These are phyloP conservation scores for Kuraishia borneana DNA, from an alignment of 805 yeast species.

Conservation along the genomic window DNA sequence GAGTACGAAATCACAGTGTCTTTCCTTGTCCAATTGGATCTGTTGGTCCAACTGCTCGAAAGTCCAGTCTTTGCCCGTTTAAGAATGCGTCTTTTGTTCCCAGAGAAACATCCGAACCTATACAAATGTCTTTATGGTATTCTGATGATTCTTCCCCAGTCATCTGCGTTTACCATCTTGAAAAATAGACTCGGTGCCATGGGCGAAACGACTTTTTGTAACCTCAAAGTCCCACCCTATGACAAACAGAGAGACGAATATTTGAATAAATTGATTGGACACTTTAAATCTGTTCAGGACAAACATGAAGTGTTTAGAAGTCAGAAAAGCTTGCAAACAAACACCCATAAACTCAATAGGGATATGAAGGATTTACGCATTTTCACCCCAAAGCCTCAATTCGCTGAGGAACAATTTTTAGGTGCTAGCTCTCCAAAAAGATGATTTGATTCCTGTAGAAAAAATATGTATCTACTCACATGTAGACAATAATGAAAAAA, in stretches of 20 bases:
- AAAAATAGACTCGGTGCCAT: conserved; percentile 64
- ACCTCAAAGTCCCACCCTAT: not conserved
- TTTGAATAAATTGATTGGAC: conserved; percentile 23
- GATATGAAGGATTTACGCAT: not conserved
- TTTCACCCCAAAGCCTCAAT: not conserved
- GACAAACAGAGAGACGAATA: conserved; percentile 1
- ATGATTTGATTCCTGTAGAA: conserved; percentile 1
- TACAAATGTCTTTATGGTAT: conserved; percentile 87
- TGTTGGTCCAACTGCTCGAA: conserved; percentile 81
- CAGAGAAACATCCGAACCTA: conserved; percentile 67
- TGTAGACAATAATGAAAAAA: too few species aligned
- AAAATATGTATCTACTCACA: conserved; percentile 1
- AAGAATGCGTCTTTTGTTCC: conserved; percentile 81
- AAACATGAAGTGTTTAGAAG: conserved; percentile 18
- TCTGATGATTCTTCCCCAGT: conserved; percentile 89
- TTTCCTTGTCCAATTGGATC: conserved; percentile 76
- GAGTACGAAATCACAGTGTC: conserved; percentile 74
- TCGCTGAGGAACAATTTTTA: not conserved
- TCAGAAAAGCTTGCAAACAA: not conserved
- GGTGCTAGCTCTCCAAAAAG: not conserved
- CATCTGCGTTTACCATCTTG: conserved; percentile 76
- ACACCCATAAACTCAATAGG: not conserved
- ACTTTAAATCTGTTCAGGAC: conserved; percentile 36
- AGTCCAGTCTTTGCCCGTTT: conserved; percentile 85
- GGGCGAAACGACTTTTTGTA: too few species aligned